These are phyloP conservation scores for Cyclotella baltica DNA, from an alignment of 108 stramenopile genomes.

Conservation along the genomic window DNA sequence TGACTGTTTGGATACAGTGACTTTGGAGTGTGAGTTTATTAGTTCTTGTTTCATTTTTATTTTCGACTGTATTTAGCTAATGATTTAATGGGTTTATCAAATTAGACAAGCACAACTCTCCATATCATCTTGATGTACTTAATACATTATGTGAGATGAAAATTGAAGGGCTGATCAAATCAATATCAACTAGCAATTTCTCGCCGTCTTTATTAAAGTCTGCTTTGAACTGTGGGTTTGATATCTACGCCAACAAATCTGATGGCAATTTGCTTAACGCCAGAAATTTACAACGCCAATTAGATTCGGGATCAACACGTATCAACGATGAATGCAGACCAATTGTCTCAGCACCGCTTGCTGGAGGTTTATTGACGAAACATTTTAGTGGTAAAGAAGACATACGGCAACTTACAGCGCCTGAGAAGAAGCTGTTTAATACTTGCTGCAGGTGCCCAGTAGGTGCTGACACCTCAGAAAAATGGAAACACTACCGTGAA, in stretches of 20 bases:
- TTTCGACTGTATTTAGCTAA: background rate
- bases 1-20: constrained; percentile 47
- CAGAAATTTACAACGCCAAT: constrained; percentile 35
- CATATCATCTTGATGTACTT: constrained; percentile 71
- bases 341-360: constrained; percentile 52
- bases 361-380: constrained; percentile 66
- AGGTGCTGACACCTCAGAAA: constrained; percentile 1
- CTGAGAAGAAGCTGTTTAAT: constrained; percentile 24
- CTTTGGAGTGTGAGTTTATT: constrained; percentile 39
- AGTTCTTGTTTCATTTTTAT: background rate
- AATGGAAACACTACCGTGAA: constrained; percentile 20
- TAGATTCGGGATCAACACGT: constrained; percentile 4
- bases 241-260: constrained; percentile 55
- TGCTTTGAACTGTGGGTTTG: constrained; percentile 54
- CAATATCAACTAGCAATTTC: constrained; percentile 55
- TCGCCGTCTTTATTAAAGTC: constrained; percentile 38
- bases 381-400: constrained; percentile 11
- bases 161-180: constrained; percentile 71
- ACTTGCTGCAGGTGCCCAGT: constrained; percentile 5
- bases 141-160: constrained; percentile 68
- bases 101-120: constrained; percentile 37
- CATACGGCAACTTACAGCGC: constrained; percentile 17
- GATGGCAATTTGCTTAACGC: constrained; percentile 61
- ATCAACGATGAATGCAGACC: constrained; percentile 17
- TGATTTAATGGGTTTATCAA: background rate